Conservation (phyloP, 768 basidiomycete genomes). For the Rubroboletus satanas region DNA sequence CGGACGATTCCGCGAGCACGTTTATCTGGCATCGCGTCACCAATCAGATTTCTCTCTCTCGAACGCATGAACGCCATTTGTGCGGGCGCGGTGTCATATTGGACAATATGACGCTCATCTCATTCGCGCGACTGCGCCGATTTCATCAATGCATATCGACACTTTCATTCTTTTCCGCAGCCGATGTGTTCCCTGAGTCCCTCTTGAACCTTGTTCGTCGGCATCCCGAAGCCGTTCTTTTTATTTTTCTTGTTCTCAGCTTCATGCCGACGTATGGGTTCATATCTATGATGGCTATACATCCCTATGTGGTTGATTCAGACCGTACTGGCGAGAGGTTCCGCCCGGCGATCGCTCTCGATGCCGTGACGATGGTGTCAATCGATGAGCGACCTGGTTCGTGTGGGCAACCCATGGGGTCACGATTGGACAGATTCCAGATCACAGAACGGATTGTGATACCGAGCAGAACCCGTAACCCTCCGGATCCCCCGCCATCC, state of each 20-base stretch:
- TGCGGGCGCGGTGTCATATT: conserved; percentile 3
- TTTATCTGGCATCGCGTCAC: not conserved
- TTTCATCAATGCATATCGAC: conserved; percentile 10
- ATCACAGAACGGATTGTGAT: not conserved
- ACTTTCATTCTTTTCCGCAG: not conserved
- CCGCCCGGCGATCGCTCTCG: conserved; percentile 16
- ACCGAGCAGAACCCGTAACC: not conserved
- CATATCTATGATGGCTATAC: conserved; percentile 12
- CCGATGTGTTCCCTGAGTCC: not conserved
- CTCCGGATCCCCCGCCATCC: not conserved
- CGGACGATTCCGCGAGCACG: conserved; percentile 3
- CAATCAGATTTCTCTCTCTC: conserved; percentile 1
- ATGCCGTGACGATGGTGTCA: conserved; percentile 6
- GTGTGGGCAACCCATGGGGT: not conserved
- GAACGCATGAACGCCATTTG: conserved; percentile 2
- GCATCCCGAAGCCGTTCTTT: not conserved
- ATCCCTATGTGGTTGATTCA: conserved; percentile 12
- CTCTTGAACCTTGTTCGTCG: not conserved
- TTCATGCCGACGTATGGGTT: not conserved
- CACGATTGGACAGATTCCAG: not conserved
- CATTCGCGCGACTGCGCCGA: conserved; percentile 10
- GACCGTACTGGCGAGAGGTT: conserved; percentile 2
- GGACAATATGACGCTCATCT: conserved; percentile 18
- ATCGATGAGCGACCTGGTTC: not conserved
- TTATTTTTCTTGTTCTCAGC: not conserved